Base-by-base conservation (phyloP, 768 basidiomycete species). In the Lactarius psammicola region DNA sequence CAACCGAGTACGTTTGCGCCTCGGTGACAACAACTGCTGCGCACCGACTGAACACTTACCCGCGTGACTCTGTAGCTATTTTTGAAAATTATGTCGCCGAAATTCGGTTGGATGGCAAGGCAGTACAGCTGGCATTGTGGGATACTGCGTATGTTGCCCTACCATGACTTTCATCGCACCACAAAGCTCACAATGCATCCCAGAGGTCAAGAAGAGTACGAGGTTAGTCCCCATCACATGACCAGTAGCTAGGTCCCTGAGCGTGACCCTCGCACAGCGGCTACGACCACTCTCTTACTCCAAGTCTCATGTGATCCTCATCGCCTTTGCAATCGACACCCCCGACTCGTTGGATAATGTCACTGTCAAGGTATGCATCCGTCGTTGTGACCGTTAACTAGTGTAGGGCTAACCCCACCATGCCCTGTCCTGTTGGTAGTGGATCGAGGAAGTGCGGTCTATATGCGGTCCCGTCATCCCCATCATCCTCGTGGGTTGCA, bases 1-100 rank as follows among this genome's bases (percentile, higher is more conserved):
- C 80, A 83, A 80, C 80, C 83, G 60, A 84, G 81, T 82, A 40
- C 69, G 77, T 77, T 30, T 42, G 26, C 36, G 59, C 20, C 40
- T 60, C 38, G 36, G 23, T 55, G 38, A 31, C 54, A 23, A 44
- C 46, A 56, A n/a, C 49, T 56, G 54, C 59, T 54, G 38, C 59
- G 49, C 59, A 60, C 57, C 30, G 36, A 63, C 36, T 56, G 55
- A 51, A 28, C 49, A 62, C 61, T 49, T 46, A 38, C 28, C 8
- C 28, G 20, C 46, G 53, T 51, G 56, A 42, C 44, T 68, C 62
- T 67, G 44, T 76, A 95, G 95, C 95, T 70, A 90, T 98, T 59
- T 98, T 98, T 73, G 95, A 98, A 78, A 99, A 98, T 75, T 98
- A 96, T 78, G 96, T 98, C 69, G 96, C 97, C 56, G 97, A 99